Evolutionary conservation across 176 grass and related monocot species (phyloP).

Genomic region (Bonia amplexicaulis): DNA sequence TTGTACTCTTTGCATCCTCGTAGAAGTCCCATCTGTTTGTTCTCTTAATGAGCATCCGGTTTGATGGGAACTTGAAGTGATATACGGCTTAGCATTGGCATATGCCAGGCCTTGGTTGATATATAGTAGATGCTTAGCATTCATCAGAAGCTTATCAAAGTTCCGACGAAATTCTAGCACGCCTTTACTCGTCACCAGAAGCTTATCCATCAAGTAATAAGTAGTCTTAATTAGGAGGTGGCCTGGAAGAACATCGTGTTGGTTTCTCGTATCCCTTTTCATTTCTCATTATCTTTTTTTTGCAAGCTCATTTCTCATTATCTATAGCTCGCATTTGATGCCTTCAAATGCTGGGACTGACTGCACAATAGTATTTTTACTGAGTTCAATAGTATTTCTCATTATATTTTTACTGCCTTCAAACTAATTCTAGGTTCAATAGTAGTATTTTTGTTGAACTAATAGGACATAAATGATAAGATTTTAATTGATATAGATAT

Average conservation of each 20-base stretch:
- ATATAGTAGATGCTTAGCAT: not conserved
- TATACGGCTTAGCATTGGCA: not conserved
- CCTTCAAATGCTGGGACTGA: too few species aligned
- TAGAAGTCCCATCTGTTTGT: not conserved
- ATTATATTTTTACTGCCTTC: too few species aligned
- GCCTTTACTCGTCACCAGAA: not conserved
- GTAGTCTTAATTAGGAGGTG: not conserved
- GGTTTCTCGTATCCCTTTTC: too few species aligned
- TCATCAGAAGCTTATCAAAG: not conserved
- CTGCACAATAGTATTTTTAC: too few species aligned
- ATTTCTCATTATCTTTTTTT: too few species aligned
- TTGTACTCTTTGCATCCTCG: not conserved
- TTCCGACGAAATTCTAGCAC: not conserved
- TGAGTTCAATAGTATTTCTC: too few species aligned
- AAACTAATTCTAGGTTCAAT: too few species aligned
- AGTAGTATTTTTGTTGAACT: too few species aligned
- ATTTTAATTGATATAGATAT: too few species aligned
- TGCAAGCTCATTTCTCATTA: too few species aligned
- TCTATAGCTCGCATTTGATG: too few species aligned
- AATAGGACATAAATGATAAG: too few species aligned
- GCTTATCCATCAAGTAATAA: not conserved
- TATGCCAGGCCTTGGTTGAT: not conserved
- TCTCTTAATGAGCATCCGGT: not conserved
- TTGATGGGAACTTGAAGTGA: not conserved
- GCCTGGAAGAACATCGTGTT: not conserved